These are phyloP conservation scores for Kazachstania sp. DNA, from an alignment of 1,139 yeast genomes.

Conservation along the genomic window DNA sequence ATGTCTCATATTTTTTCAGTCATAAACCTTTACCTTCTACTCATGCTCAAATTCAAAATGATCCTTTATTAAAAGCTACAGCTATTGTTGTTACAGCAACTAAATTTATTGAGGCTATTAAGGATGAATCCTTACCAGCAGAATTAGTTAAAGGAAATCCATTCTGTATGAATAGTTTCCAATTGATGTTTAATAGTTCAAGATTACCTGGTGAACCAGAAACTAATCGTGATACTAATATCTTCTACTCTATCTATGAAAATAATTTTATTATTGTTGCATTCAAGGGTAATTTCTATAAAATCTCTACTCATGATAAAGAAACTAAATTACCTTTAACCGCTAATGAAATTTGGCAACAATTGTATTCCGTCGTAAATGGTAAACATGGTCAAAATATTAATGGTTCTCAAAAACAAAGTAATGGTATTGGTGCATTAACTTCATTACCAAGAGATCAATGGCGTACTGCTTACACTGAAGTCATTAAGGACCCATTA, in stretches of 20 bases:
- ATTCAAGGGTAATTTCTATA: conserved; percentile 74
- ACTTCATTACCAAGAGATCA: conserved; percentile 83
- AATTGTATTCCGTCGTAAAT: conserved; percentile 49
- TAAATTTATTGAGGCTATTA: conserved; percentile 48
- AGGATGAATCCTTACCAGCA: conserved; percentile 54
- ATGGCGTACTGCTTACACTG: conserved; percentile 58
- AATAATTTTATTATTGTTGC: conserved; percentile 68
- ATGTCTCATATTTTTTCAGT: conserved; percentile 81
- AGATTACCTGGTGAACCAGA: conserved; percentile 48
- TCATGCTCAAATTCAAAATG: conserved; percentile 46
- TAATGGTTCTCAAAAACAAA: conserved; percentile 1
- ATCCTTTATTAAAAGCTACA: conserved; percentile 71
- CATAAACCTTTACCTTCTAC: conserved; percentile 57
- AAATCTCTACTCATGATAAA: conserved; percentile 57
- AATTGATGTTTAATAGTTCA: conserved; percentile 83
- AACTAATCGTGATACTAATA: conserved; percentile 40
- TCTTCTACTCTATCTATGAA: conserved; percentile 40
- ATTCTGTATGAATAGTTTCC: conserved; percentile 89
- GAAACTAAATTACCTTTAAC: conserved; percentile 47
- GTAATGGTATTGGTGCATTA: conserved; percentile 61
- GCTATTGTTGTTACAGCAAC: conserved; percentile 48
- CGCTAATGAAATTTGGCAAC: conserved; percentile 56
- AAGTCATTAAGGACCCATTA: conserved; percentile 46
- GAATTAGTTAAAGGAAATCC: conserved; percentile 77
- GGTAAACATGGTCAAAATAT: not conserved